Conservation (phyloP, 2,329 filamentous ascomycete genomes). For the Beauveria bassiana region DNA sequence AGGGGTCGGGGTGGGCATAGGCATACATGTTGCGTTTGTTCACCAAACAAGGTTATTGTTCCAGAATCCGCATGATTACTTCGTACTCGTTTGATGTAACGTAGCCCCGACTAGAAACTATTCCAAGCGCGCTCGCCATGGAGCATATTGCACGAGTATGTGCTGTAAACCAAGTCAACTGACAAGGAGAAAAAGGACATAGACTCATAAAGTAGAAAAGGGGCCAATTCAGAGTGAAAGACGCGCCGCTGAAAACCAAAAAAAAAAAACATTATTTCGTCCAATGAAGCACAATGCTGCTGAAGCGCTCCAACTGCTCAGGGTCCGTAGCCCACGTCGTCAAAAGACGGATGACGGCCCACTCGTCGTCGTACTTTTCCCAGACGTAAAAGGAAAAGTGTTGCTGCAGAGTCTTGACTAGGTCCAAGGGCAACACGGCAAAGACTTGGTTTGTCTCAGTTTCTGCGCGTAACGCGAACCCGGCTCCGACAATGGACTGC, state of each 20-base stretch:
- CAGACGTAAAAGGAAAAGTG: slow-evolving; percentile 40
- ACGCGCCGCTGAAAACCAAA: neutral
- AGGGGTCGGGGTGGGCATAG: too few relatives aligned
- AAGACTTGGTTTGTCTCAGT: slow-evolving; percentile 47
- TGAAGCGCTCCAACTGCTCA: slow-evolving; percentile 32
- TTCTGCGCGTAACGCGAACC: slow-evolving; percentile 33
- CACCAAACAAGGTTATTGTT: too few relatives aligned
- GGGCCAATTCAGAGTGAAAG: neutral
- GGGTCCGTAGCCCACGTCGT: slow-evolving; percentile 44
- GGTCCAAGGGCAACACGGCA: slow-evolving; percentile 30
- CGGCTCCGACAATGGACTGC: slow-evolving; percentile 31
- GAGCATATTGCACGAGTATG: neutral
- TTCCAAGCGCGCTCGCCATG: too few relatives aligned
- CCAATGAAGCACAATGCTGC: slow-evolving; percentile 19
- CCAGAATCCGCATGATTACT: too few relatives aligned
- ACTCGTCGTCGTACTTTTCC: slow-evolving; percentile 33
- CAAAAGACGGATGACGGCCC: slow-evolving; percentile 35
- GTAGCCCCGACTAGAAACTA: too few relatives aligned
- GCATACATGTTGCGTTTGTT: too few relatives aligned
- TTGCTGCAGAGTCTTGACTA: slow-evolving; percentile 33
- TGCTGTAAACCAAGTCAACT: neutral
- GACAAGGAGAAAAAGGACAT: neutral
- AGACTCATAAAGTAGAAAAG: neutral
- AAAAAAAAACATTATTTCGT: neutral
- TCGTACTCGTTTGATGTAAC: too few relatives aligned